These are phyloP conservation scores for Leccinum aurantiacum DNA, from an alignment of 768 basidiomycete genomes.

Conservation along the genomic window DNA sequence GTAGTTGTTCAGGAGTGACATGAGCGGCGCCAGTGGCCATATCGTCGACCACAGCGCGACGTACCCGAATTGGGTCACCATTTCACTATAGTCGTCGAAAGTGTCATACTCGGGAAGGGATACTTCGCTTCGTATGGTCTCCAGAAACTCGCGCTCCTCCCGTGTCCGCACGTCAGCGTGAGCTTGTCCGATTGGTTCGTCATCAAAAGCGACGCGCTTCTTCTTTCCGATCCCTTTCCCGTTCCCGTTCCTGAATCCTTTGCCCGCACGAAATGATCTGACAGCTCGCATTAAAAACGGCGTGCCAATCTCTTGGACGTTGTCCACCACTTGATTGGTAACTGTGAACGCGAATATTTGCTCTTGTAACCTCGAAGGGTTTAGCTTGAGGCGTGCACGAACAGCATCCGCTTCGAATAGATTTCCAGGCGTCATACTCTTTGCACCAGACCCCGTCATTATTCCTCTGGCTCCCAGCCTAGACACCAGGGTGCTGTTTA, in stretches of 20 bases:
- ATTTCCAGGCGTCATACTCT: slow-evolving; percentile 18
- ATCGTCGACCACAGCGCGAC: slow-evolving; percentile 90
- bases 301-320: slow-evolving; percentile 75
- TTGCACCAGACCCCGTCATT: slow-evolving; percentile 11
- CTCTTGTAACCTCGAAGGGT: slow-evolving; percentile 70
- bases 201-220: slow-evolving; percentile 74
- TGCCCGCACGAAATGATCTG: slow-evolving; percentile 47
- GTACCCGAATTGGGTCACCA: slow-evolving; percentile 95
- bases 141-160: slow-evolving; percentile 79
- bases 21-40: slow-evolving; percentile 89
- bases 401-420: slow-evolving; percentile 53
- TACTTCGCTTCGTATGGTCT: slow-evolving; percentile 73
- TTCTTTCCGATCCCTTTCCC: slow-evolving; percentile 39
- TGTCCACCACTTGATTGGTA: slow-evolving; percentile 82
- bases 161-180: slow-evolving; percentile 37
- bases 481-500: slow-evolving; percentile 31
- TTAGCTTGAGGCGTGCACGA: slow-evolving; percentile 57
- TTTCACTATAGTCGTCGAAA: slow-evolving; percentile 91
- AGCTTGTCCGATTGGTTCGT: slow-evolving; percentile 42
- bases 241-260: slow-evolving; percentile 31
- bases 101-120: slow-evolving; percentile 77
- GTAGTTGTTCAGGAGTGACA: slow-evolving; percentile 90
- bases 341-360: slow-evolving; percentile 95
- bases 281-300: slow-evolving; percentile 73
- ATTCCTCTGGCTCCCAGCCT: slow-evolving; percentile 24